A percentile compares a stretch with the other conserved stretches of the same genome.
These are phyloP conservation scores for Xylariales sp. DNA, from an alignment of 2,329 filamentous ascomycete genomes.

Conservation along the genomic window DNA sequence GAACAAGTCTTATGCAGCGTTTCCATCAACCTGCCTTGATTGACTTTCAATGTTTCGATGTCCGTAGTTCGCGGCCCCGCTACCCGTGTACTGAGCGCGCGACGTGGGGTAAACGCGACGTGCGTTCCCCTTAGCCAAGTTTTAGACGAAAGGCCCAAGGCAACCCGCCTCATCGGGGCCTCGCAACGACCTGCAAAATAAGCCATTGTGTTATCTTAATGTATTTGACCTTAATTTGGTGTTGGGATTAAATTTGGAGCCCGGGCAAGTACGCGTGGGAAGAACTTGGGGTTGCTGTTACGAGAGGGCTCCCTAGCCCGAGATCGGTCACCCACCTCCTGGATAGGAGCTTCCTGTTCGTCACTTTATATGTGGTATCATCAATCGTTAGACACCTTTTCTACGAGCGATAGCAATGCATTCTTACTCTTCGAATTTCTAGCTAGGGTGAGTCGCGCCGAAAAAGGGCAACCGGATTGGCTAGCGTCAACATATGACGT, in stretches of 20 bases:
- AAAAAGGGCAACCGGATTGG: too few relatives aligned
- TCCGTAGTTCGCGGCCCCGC: conserved; percentile 14
- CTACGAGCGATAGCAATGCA: too few relatives aligned
- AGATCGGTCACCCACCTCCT: conserved; percentile 26
- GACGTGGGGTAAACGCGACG: conserved; percentile 4
- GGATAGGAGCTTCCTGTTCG: background rate
- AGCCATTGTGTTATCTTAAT: background rate
- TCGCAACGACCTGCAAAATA: background rate
- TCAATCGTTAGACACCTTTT: too few relatives aligned
- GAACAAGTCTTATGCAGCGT: conserved; percentile 74
- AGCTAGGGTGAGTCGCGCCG: too few relatives aligned
- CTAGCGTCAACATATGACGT: background rate
- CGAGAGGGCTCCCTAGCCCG: conserved; percentile 1
- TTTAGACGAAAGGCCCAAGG: conserved; percentile 11
- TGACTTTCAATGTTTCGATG: conserved; percentile 60
- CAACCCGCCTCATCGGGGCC: conserved; percentile 17
- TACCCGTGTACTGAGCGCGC: conserved; percentile 29
- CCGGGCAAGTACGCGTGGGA: background rate
- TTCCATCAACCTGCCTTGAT: conserved; percentile 69
- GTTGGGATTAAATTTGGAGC: background rate
- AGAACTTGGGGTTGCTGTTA: background rate
- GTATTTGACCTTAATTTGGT: background rate
- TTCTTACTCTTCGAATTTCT: too few relatives aligned
- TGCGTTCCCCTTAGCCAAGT: conserved; percentile 14
- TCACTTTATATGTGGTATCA: background rate